Base-by-base conservation (phyloP, 164 flowering plant genomes). In the Litsea cubeba region DNA sequence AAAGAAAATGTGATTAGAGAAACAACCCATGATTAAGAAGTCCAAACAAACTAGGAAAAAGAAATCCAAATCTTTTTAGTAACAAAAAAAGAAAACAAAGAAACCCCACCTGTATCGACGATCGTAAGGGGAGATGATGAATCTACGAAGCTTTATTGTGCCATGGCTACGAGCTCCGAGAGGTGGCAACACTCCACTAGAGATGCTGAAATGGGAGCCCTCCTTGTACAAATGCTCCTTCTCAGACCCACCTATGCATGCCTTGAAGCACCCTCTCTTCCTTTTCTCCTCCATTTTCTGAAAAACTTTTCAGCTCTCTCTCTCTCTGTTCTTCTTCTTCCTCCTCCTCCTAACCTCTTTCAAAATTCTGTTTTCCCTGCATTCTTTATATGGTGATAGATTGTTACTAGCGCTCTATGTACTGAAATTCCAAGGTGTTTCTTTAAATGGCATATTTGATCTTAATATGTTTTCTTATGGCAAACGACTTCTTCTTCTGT, bases 111-210 rank as follows among this genome's bases (percentile, higher is more conserved):
- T 88, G 89, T 91, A 93, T 30, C 86, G 89, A 50, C 81, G 96
- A 75, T 95, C 91, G 72, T 90, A 87, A 54, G 99, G 99, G 0
- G 96, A 90, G 4, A 95, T 15, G 73, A 91, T 85, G 85, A 84
- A 85, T 4, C 71, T 46, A n/a, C 84, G 78, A 74, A 91, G 96
- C 83, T 87, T 85, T 20, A 88, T 84, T 60, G 88, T 75, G 3
- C 94, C 91, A 71, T 85, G 83, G 75, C 92, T 90, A 46, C 96
- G 77, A 0, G 91, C 98, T 3, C 98, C 99, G 24, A 95, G 97
- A 0, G 99, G 80, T 24, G 98, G 99, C 23, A 95, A 82, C 64
- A 95, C 78, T 20, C 89, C 93, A 17, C 84, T 84, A 0, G 92
- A 76, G 58, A 91, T 84, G 76, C 98, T 93, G 81, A 86, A 90